Conservation (phyloP, 176 grass and related monocot species). For the Bromus sterilis region DNA sequence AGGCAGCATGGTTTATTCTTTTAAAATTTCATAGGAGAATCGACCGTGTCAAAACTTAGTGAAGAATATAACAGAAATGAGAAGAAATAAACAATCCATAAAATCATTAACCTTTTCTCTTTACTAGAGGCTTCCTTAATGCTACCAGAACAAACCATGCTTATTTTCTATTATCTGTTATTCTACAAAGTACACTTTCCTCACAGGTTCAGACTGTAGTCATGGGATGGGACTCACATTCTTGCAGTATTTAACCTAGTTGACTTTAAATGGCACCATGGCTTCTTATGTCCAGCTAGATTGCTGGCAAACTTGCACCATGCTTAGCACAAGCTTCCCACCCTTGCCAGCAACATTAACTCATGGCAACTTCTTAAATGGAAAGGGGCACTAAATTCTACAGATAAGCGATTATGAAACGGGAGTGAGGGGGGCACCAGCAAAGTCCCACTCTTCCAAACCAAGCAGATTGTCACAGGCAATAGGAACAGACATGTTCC, state of each 20-base stretch:
- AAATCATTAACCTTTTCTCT: neutral
- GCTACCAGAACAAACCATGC: neutral
- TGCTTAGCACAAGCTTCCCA: neutral
- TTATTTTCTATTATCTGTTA: neutral
- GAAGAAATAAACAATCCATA: neutral
- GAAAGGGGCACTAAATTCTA: neutral
- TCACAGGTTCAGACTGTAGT: neutral
- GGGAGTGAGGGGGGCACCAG: neutral
- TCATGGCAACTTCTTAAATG: neutral
- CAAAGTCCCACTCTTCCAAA: neutral
- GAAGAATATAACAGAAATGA: neutral
- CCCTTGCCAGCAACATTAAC: neutral
- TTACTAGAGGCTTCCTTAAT: neutral
- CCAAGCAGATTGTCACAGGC: neutral
- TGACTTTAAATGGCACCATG: neutral
- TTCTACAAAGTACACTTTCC: neutral
- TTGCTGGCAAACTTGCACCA: neutral
- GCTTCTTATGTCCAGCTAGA: neutral
- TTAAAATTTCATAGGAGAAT: neutral
- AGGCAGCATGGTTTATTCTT: neutral
- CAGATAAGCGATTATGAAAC: neutral
- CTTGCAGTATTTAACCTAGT: slow-evolving; percentile 2
- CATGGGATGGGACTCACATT: neutral
- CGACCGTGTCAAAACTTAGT: neutral
- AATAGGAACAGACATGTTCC: neutral